Percentiles rank a stretch among this genome's conserved stretches.
Evolutionary conservation across 1,139 yeast genomes (phyloP).

Genomic region (Diutina mesorugosa): DNA sequence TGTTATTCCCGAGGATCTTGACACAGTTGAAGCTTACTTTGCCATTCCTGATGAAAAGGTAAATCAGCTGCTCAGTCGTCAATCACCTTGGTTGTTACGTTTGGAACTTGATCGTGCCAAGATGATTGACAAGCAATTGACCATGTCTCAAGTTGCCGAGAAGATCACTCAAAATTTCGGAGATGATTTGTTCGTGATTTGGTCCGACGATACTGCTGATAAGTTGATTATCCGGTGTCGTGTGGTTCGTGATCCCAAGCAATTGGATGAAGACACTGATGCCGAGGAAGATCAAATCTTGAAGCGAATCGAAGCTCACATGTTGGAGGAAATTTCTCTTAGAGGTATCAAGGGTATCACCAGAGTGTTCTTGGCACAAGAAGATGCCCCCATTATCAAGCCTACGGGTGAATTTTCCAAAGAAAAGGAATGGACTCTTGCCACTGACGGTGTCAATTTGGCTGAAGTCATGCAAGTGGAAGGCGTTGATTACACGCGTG

Average conservation of each 20-base stretch:
- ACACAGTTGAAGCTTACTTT: conserved; percentile 93
- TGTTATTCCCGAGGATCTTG: conserved; percentile 90
- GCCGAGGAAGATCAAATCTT: conserved; percentile 96
- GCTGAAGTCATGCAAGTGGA: conserved; percentile 92
- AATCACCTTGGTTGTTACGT: conserved; percentile 96
- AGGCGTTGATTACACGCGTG: conserved; percentile 84
- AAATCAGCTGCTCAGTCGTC: conserved; percentile 84
- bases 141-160: conserved; percentile 98
- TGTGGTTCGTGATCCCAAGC: conserved; percentile 93
- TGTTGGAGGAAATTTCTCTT: conserved; percentile 88
- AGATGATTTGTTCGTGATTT: conserved; percentile 89
- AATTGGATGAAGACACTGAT: conserved; percentile 84
- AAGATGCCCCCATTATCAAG: conserved; percentile 69
- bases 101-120: conserved; percentile 96
- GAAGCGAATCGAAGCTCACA: conserved; percentile 89
- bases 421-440: conserved; percentile 95
- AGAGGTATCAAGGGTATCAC: conserved; percentile 94
- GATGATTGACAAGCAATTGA: conserved; percentile 94
- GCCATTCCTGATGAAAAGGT: conserved; percentile 97
- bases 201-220: conserved; percentile 99
- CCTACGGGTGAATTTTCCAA: conserved; percentile 77
- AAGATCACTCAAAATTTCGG: conserved; percentile 89
- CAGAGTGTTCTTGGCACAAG: conserved; percentile 90
- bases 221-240: conserved; percentile 96
- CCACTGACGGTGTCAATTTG: conserved; percentile 95